Conservation (phyloP, 73 alveolate genomes). For the Tetrahymena elliotti region DNA sequence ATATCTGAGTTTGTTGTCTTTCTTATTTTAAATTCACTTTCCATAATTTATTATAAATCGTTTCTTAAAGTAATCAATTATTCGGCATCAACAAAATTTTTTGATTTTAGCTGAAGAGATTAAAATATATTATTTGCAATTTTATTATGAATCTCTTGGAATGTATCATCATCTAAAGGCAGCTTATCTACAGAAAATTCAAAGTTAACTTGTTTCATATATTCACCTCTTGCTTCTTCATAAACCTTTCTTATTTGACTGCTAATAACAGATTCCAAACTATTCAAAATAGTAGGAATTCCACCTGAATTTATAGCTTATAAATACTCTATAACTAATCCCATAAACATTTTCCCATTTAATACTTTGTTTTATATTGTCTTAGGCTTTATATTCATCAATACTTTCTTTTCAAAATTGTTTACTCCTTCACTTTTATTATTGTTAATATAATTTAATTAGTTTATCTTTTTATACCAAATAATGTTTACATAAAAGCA, state of each 20-base stretch:
- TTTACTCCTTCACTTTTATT: constrained; percentile 17
- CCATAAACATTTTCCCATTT: constrained; percentile 77
- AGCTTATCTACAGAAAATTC: constrained; percentile 1
- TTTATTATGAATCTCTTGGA: not conserved
- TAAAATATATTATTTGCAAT: not conserved
- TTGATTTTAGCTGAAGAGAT: constrained; percentile 1
- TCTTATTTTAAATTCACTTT: constrained; percentile 13
- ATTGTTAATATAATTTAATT: not conserved
- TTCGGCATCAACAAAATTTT: constrained; percentile 3
- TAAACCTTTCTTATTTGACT: constrained; percentile 68
- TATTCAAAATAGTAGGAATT: constrained; percentile 75
- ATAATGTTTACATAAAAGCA: constrained; percentile 57
- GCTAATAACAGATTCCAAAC: constrained; percentile 81
- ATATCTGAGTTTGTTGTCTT: not conserved
- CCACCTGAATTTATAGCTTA: constrained; percentile 78
- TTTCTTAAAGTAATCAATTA: not conserved
- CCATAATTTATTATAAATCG: constrained; percentile 15
- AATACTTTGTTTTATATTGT: constrained; percentile 64
- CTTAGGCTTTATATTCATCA: constrained; percentile 58
- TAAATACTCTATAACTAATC: constrained; percentile 72
- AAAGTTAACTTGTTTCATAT: not conserved
- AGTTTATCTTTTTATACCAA: not conserved
- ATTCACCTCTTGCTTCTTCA: constrained; percentile 49
- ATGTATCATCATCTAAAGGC: constrained; percentile 30
- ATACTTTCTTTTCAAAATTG: constrained; percentile 62